Percentiles rank a stretch among this genome's conserved stretches.
These are phyloP conservation scores for Parmelia sp. DNA, from an alignment of 495 filamentous ascomycete species.

Conservation along the genomic window DNA sequence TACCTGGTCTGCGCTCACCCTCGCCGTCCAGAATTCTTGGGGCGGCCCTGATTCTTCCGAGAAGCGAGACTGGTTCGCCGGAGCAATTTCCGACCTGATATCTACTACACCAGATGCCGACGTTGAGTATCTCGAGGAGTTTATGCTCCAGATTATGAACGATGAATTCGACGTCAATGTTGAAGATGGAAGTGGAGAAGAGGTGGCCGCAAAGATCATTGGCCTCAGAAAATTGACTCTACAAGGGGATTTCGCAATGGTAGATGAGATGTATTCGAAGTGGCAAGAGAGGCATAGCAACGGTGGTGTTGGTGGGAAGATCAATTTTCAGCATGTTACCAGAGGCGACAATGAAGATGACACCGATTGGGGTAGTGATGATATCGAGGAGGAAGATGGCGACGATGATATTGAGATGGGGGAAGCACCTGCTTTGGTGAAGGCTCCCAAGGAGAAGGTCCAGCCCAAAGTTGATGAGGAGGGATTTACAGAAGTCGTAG, in stretches of 20 bases:
- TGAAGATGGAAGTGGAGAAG: conserved; percentile 77
- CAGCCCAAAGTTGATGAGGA: conserved; percentile 85
- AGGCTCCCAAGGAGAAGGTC: conserved; percentile 54
- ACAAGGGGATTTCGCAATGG: conserved; percentile 57
- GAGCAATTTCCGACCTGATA: conserved; percentile 79
- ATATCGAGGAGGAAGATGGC: conserved; percentile 44
- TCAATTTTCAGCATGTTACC: conserved; percentile 53
- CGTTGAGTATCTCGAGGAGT: conserved; percentile 72
- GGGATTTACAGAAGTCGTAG: conserved; percentile 83
- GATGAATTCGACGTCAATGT: conserved; percentile 92
- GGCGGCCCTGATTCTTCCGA: conserved; percentile 77
- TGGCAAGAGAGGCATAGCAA: conserved; percentile 55
- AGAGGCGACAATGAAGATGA: conserved; percentile 44
- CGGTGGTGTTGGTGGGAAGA: conserved; percentile 45
- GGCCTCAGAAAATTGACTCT: conserved; percentile 53
- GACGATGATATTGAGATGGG: conserved; percentile 68
- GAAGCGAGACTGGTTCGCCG: conserved; percentile 95
- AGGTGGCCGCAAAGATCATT: conserved; percentile 67
- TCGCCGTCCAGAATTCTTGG: conserved; percentile 82
- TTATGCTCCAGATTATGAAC: conserved; percentile 80
- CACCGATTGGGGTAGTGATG: conserved; percentile 50
- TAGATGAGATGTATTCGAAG: conserved; percentile 60
- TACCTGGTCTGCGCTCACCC: conserved; percentile 77
- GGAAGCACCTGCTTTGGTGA: conserved; percentile 58
- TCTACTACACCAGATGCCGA: conserved; percentile 65